Conservation (phyloP, 805 yeast species). For the Komagataella phaffii region DNA sequence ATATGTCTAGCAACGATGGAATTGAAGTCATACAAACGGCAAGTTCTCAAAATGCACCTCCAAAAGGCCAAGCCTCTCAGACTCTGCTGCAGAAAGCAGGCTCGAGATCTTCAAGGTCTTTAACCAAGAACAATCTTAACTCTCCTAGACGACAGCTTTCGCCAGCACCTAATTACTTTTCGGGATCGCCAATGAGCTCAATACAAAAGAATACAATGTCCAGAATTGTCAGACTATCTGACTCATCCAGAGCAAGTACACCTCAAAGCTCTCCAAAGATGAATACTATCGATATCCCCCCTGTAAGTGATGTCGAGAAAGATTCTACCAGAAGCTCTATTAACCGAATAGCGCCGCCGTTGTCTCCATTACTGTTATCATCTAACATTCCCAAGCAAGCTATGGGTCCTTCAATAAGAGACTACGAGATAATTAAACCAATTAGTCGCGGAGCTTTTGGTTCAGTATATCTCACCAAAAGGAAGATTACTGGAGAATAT, state of each 20-base stretch:
- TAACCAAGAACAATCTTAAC: slow-evolving; percentile 9
- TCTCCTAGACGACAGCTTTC: slow-evolving; percentile 50
- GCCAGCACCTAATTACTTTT: slow-evolving; percentile 22
- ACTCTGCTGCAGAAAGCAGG: not conserved
- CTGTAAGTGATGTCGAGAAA: not conserved
- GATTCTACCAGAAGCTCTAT: not conserved
- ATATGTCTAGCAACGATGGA: not conserved
- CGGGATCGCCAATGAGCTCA: slow-evolving; percentile 40
- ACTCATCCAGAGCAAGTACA: not conserved
- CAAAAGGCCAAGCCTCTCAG: not conserved
- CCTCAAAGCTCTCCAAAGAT: not conserved
- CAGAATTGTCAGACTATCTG: slow-evolving; percentile 1
- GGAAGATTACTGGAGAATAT: slow-evolving; percentile 83
- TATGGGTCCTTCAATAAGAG: slow-evolving; percentile 58
- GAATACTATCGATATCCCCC: not conserved
- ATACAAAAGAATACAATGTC: slow-evolving; percentile 36
- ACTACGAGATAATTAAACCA: slow-evolving; percentile 84
- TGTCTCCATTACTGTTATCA: slow-evolving; percentile 70
- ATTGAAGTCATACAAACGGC: not conserved
- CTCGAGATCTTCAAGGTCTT: not conserved
- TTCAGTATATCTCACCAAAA: slow-evolving; percentile 75
- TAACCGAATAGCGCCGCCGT: slow-evolving; percentile 1
- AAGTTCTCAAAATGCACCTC: not conserved
- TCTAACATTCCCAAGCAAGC: slow-evolving; percentile 41
- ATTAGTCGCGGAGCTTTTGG: slow-evolving; percentile 98